Evolutionary conservation across 2,329 filamentous ascomycete species (phyloP).

Genomic region (Colletotrichum sp.): DNA sequence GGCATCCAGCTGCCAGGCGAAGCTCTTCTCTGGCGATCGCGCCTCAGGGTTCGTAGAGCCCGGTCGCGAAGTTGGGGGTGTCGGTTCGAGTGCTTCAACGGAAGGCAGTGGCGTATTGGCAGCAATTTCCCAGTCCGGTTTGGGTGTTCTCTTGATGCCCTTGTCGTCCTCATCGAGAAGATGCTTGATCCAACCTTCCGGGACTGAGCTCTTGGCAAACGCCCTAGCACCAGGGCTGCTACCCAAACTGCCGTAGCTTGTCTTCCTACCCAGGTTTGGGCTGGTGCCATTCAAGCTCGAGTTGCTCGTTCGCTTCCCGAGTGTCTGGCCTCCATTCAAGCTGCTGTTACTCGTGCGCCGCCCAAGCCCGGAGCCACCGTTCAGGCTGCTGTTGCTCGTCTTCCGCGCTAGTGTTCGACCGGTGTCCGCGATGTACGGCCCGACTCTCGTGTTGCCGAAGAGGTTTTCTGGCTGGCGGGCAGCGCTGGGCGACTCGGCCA

Average conservation of each 20-base stretch:
- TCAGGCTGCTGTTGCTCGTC: conserved; percentile 37
- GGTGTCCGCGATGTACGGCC: conserved; percentile 40
- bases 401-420: conserved; percentile 36
- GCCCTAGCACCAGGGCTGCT: conserved; percentile 7
- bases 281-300: conserved; percentile 20
- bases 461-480: conserved; percentile 32
- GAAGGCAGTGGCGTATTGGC: conserved; percentile 37
- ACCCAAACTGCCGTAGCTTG: conserved; percentile 24
- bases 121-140: neutral
- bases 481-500: conserved; percentile 16
- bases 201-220: conserved; percentile 23
- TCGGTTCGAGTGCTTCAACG: conserved; percentile 29
- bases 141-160: conserved; percentile 1
- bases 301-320: conserved; percentile 18
- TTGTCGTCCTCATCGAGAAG: conserved; percentile 22
- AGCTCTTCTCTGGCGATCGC: conserved; percentile 55
- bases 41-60: conserved; percentile 24
- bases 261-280: conserved; percentile 2
- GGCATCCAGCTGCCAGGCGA: conserved; percentile 60
- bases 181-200: conserved; percentile 25
- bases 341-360: conserved; percentile 23
- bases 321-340: conserved; percentile 26
- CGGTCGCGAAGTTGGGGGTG: conserved; percentile 22
- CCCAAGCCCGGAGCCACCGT: conserved; percentile 19
- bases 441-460: conserved; percentile 38